These are phyloP conservation scores for Pelargonium exstipulatum DNA, from an alignment of 441 rosid genomes.

Conservation along the genomic window DNA sequence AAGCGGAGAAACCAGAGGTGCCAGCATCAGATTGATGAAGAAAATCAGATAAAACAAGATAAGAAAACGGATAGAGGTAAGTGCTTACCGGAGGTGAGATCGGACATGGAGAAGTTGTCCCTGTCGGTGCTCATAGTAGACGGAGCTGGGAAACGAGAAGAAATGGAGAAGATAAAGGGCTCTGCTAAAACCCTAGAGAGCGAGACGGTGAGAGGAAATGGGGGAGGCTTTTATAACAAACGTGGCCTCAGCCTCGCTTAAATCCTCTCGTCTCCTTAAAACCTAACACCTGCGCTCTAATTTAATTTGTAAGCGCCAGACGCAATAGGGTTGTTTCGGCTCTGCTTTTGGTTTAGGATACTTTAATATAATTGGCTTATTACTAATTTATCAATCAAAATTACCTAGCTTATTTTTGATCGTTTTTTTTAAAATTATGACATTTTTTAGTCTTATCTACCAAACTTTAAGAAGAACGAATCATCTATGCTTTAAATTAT, in stretches of 20 bases:
- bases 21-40: neutral
- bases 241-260: slow-evolving; percentile 11
- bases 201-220: slow-evolving; percentile 3
- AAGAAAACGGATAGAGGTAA: neutral
- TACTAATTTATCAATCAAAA: no score
- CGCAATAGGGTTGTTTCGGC: no score
- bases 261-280: slow-evolving; percentile 21
- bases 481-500: no score
- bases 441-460: no score
- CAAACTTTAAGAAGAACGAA: no score
- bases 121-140: slow-evolving; percentile 54
- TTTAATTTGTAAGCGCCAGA: neutral
- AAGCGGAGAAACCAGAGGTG: slow-evolving; percentile 1
- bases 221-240: slow-evolving; percentile 22
- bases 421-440: no score
- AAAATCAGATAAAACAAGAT: neutral
- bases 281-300: slow-evolving; percentile 2
- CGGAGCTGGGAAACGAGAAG: slow-evolving; percentile 5
- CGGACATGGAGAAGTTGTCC: slow-evolving; percentile 52
- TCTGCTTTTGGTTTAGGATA: no score
- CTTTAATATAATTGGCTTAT: no score
- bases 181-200: slow-evolving; percentile 5
- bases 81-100: slow-evolving; percentile 53
- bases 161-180: slow-evolving; percentile 13
- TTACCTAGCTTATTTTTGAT: no score